Evolutionary conservation across 2,329 filamentous ascomycete species (phyloP).

Genomic region (Trichoderma koningii): DNA sequence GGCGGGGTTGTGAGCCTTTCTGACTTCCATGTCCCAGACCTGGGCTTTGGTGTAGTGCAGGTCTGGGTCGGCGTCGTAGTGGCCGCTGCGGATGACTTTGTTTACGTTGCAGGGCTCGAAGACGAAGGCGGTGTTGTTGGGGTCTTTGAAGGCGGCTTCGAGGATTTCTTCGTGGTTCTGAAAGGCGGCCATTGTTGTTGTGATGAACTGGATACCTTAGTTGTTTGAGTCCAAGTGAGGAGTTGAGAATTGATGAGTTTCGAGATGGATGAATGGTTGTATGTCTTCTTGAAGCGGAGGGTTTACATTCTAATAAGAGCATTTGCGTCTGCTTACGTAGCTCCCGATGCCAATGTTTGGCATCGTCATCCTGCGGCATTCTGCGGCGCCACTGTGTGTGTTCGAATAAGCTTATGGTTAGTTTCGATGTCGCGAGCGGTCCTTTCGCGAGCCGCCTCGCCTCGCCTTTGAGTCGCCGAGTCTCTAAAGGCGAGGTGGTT

Average conservation of each 20-base stretch:
- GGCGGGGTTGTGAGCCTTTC: slow-evolving; percentile 29
- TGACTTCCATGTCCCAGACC: slow-evolving; percentile 31
- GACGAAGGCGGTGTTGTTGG: slow-evolving; percentile 27
- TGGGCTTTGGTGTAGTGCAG: slow-evolving; percentile 30
- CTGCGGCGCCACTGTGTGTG: neutral
- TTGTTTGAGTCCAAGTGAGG: too few species aligned
- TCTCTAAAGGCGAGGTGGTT: neutral
- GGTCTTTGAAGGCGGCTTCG: slow-evolving; percentile 23
- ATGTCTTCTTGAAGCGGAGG: neutral
- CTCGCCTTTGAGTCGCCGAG: neutral
- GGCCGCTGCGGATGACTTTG: slow-evolving; percentile 24
- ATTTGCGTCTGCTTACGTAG: neutral
- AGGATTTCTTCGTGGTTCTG: slow-evolving; percentile 27
- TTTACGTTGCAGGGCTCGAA: slow-evolving; percentile 28
- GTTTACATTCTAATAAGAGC: neutral
- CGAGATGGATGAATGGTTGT: neutral
- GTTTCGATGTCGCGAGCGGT: neutral
- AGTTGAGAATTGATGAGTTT: neutral
- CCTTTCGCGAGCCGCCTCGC: slow-evolving; percentile 1
- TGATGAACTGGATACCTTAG: neutral
- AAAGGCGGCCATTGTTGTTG: neutral
- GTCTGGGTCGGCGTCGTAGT: slow-evolving; percentile 28
- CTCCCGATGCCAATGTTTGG: neutral
- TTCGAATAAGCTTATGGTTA: neutral
- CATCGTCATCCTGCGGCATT: neutral